Evolutionary conservation across 192 early-diverging fungal species (phyloP), one percentile per base, ranked within the genome.

Genomic region (Podila epigama): DNA sequence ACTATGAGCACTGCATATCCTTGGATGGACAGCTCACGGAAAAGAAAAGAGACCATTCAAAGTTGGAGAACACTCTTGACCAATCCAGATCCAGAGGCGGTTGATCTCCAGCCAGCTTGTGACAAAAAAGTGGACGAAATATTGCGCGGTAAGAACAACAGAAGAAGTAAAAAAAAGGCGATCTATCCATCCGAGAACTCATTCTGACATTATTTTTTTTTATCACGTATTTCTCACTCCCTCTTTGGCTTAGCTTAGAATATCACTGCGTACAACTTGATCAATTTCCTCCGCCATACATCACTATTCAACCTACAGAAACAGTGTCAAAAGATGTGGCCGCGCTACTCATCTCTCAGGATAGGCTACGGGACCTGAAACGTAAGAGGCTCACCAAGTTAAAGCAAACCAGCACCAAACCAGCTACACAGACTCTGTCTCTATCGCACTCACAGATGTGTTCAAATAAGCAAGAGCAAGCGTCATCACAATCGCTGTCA

Each of bases 21-120:
- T 4, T 70, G 60, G 68, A 16, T 35, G 27, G 52, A 70, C 20
- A 58, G 40, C 28, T 20, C 22, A 39, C 40, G 42, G n/a, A 70
- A 22, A 25, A 25, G 41, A n/a, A 70, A 37, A 22, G 39, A 56
- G 15, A 22, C 27, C 1, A 36, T 70, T 52, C 35, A 51, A 15
- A 48, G 59, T 0, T 70, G 68, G 68, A 70, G 50, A 40, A 10
- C 36, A 6, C 31, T 56, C 1, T 16, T 70, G 18, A n/a, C 12
- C 2, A 52, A 70, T 2, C 41, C 55, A 9, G 68, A 70, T 48
- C 44, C n/a, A 20, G n/a, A 22, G 44, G 20, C n/a, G 8, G 44
- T 0, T 22, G 0, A 11, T 10, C 20, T n/a, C 41, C 12, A 48
- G 3, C 15, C 44, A 5, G n/a, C n/a, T n/a, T n/a, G n/a, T n/a